Base-by-base conservation (phyloP, 2,329 filamentous ascomycete genomes). In the Bipolaris victoriae region DNA sequence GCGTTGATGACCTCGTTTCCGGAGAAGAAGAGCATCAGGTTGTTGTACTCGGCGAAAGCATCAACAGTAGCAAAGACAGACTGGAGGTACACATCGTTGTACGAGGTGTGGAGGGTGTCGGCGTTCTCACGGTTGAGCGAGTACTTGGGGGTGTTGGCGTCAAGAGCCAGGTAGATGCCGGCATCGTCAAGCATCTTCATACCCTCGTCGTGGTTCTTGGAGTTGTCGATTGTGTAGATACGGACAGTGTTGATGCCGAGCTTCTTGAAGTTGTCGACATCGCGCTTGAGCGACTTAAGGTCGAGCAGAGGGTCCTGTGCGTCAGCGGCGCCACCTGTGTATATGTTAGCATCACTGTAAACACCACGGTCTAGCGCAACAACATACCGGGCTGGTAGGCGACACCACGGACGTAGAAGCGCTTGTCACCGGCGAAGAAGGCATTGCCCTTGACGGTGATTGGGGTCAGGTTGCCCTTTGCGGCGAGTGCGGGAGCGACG, bases 151-250 rank as follows among this genome's bases (percentile, higher is more conserved):
- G 85, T 94, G 85, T 96, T 96, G 81, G 94, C 91, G 72, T 97
- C 92, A 47, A 96, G 83, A 36, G 95, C 90, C 53, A 96, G 86
- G 82, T 97, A 97, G 82, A 97, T 97, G 72, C 91, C 90, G 61
- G 91, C 92, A 68, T 90, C 90, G 53, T 87, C 88, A 62, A 97
- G 84, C 52, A 86, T 82, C 61, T 84, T 81, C 92, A 97, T 97
- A 80, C 92, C 97, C 63, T 88, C 84, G 67, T 93, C 88, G 79
- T 97, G 93, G 77, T 89, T 81, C 70, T 83, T 79, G 48, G 88
- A 89, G 84, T 97, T 97, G 82, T 97, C 93, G 66, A 96, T 88
- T 7, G 90, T 91, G 83, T 97, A 97, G 63, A 97, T 89, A 78
- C 93, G 92, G 73, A 97, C 84, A 18, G 92, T 92, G 82, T 97